These are phyloP conservation scores for Eucalyptus curtisii DNA, from an alignment of 345 rosid species.

Conservation along the genomic window DNA sequence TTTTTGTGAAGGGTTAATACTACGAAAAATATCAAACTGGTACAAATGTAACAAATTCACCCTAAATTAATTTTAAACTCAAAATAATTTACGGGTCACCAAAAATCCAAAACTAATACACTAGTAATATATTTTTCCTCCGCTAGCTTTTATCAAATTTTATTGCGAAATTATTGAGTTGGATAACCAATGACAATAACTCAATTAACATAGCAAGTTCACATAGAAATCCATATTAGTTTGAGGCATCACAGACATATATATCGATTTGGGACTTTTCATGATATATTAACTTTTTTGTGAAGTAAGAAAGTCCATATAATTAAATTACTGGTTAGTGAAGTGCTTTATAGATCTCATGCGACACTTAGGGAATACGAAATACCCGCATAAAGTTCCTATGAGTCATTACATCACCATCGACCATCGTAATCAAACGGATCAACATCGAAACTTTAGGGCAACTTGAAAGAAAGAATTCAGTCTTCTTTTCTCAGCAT, in stretches of 20 bases:
- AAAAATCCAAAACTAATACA: too few species aligned
- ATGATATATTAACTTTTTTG: background rate
- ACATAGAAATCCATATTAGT: too few species aligned
- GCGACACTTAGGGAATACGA: background rate
- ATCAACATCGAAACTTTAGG: background rate
- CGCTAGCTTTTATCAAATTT: background rate
- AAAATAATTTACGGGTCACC: background rate
- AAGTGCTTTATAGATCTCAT: background rate
- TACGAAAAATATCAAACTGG: rapidly evolving
- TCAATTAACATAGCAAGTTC: background rate
- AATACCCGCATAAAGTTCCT: background rate
- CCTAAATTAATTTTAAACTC: background rate
- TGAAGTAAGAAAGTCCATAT: background rate
- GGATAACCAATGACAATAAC: background rate
- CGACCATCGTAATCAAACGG: background rate
- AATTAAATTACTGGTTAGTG: background rate
- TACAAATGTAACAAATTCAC: background rate
- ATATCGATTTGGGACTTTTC: background rate
- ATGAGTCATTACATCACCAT: background rate
- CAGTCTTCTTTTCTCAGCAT: background rate
- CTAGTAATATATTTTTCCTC: rapidly evolving
- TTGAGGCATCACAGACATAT: too few species aligned
- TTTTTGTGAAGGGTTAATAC: background rate
- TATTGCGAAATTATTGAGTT: too few species aligned
- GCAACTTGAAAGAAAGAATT: background rate